Evolutionary conservation across 306 rosid species (phyloP).

Genomic region (Herpetospermum pedunculosum): DNA sequence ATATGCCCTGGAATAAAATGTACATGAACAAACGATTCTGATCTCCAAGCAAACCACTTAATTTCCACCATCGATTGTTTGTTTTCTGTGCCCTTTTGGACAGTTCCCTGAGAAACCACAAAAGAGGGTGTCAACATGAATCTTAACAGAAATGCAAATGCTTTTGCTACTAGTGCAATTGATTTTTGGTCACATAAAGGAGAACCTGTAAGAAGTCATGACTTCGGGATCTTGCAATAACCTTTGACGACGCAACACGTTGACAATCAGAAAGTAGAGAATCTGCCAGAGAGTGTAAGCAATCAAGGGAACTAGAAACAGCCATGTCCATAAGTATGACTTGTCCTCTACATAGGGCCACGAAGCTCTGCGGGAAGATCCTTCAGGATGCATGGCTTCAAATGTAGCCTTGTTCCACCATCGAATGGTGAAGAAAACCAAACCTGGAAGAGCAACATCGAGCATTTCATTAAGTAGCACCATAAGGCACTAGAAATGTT

Average conservation of each 20-base stretch:
- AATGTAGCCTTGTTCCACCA: slow-evolving; percentile 86
- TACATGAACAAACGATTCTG: slow-evolving; percentile 77
- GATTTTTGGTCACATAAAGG: not conserved
- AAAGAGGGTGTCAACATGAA: not conserved
- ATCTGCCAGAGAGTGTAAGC: slow-evolving; percentile 80
- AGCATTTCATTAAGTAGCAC: not conserved
- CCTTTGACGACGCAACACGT: slow-evolving; percentile 77
- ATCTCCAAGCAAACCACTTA: slow-evolving; percentile 87
- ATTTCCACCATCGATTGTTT: slow-evolving; percentile 81
- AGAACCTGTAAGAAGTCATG: slow-evolving; percentile 85
- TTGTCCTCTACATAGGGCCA: slow-evolving; percentile 84
- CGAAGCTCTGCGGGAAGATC: slow-evolving; percentile 42
- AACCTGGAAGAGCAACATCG: slow-evolving; percentile 34
- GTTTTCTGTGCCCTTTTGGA: slow-evolving; percentile 91
- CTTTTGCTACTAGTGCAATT: not conserved
- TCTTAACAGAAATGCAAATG: not conserved
- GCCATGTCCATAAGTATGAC: slow-evolving; percentile 67
- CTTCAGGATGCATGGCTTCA: slow-evolving; percentile 75
- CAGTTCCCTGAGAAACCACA: slow-evolving; percentile 48
- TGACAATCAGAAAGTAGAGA: slow-evolving; percentile 74
- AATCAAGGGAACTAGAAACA: slow-evolving; percentile 65
- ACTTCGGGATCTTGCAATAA: slow-evolving; percentile 82
- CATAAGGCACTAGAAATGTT: not conserved
- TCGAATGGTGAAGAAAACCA: slow-evolving; percentile 85
- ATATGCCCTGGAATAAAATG: slow-evolving; percentile 61